Conservation (phyloP, 2,329 filamentous ascomycete genomes). For the Zalaria sp. region DNA sequence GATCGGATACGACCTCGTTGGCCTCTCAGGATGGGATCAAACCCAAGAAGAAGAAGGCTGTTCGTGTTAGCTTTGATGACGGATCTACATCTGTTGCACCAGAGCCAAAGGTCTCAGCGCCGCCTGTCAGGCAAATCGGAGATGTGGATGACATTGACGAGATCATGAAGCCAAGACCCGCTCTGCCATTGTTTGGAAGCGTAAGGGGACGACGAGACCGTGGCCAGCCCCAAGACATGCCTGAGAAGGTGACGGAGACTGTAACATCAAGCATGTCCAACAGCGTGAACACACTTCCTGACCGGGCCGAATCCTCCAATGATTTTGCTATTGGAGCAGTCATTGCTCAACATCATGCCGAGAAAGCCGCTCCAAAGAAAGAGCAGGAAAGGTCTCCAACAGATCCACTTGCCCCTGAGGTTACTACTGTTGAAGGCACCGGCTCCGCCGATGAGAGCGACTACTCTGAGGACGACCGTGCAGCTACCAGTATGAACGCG, state of each 20-base stretch:
- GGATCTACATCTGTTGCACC: conserved; percentile 38
- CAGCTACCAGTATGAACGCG: background rate
- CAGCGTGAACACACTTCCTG: conserved; percentile 19
- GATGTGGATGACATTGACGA: conserved; percentile 43
- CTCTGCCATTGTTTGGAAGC: conserved; percentile 62
- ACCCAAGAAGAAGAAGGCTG: conserved; percentile 39
- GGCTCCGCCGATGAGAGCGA: conserved; percentile 42
- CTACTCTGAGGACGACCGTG: conserved; percentile 6
- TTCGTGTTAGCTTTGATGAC: conserved; percentile 69
- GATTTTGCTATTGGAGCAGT: conserved; percentile 46
- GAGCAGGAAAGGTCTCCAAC: conserved; percentile 27
- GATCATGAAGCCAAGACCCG: conserved; percentile 60
- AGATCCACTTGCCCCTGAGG: conserved; percentile 56
- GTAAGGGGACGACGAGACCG: conserved; percentile 47
- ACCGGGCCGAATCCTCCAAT: conserved; percentile 38
- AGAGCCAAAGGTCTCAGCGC: conserved; percentile 23
- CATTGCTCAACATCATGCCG: conserved; percentile 38
- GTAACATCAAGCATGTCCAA: conserved; percentile 22
- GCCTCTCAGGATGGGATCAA: conserved; percentile 20
- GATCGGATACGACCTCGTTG: conserved; percentile 40
- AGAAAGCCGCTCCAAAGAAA: conserved; percentile 19
- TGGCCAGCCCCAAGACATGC: conserved; percentile 21
- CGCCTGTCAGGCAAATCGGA: conserved; percentile 13
- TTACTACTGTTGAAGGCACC: conserved; percentile 53
- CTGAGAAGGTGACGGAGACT: conserved; percentile 38